Conservation (phyloP, 768 basidiomycete species). For the Podaxis pistillaris region DNA sequence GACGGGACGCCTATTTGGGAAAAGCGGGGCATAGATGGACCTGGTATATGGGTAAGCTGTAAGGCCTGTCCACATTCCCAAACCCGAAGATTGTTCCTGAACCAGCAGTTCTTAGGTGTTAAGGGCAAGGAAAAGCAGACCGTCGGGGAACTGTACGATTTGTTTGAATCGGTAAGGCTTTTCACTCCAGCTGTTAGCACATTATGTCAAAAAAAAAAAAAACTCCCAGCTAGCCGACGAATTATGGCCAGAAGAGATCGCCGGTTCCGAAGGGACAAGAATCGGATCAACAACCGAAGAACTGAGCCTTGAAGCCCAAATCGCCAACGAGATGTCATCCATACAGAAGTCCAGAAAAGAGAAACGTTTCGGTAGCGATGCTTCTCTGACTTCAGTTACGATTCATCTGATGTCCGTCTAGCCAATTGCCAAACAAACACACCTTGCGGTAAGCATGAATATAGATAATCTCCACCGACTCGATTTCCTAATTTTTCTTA, state of each 20-base stretch:
- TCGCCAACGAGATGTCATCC: slow-evolving; percentile 67
- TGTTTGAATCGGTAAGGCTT: slow-evolving; percentile 69
- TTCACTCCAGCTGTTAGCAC: background rate
- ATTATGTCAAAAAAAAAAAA: background rate
- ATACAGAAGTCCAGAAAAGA: slow-evolving; percentile 66
- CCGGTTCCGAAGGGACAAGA: slow-evolving; percentile 32
- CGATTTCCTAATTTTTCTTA: slow-evolving; percentile 26
- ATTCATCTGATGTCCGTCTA: slow-evolving; percentile 25
- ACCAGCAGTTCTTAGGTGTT: slow-evolving; percentile 37
- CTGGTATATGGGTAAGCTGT: slow-evolving; percentile 85
- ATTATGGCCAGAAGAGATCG: slow-evolving; percentile 57
- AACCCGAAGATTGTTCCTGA: background rate
- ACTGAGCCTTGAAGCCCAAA: slow-evolving; percentile 64
- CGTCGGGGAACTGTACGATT: slow-evolving; percentile 71
- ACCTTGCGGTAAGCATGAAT: slow-evolving; percentile 57
- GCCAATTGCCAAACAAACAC: slow-evolving; percentile 80
- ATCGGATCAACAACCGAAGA: slow-evolving; percentile 28
- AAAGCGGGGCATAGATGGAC: slow-evolving; percentile 69
- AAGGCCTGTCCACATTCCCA: slow-evolving; percentile 19
- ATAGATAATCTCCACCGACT: background rate
- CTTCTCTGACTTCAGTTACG: background rate
- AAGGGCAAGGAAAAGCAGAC: slow-evolving; percentile 83
- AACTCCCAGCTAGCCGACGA: slow-evolving; percentile 59
- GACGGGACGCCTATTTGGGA: slow-evolving; percentile 69
- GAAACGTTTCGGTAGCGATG: slow-evolving; percentile 57